Evolutionary conservation across 2,329 filamentous ascomycete genomes (phyloP).

Genomic region (Colletotrichum chrysophilum): DNA sequence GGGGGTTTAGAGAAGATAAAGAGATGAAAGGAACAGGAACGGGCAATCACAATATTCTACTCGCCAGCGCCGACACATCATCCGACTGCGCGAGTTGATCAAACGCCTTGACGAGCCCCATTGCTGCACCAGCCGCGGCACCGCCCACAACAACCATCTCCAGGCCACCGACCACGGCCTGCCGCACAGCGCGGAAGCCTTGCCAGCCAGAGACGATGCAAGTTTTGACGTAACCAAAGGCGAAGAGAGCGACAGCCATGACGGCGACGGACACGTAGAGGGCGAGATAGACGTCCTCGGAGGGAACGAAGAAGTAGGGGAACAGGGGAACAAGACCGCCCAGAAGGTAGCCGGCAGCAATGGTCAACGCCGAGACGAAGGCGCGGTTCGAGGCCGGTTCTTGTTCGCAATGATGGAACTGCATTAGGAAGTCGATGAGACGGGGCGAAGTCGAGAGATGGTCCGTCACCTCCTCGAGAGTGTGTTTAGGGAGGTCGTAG

Average conservation of each 20-base stretch:
- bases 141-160: constrained; percentile 46
- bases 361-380: constrained; percentile 65
- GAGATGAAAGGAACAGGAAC: neutral
- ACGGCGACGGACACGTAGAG: constrained; percentile 65
- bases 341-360: constrained; percentile 72
- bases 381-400: constrained; percentile 48
- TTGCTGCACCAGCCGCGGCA: constrained; percentile 40
- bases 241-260: constrained; percentile 64
- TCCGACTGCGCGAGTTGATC: constrained; percentile 17
- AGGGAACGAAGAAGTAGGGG: constrained; percentile 67
- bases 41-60: neutral
- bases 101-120: constrained; percentile 38
- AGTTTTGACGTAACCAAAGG: constrained; percentile 71
- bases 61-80: constrained; percentile 7
- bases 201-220: constrained; percentile 40
- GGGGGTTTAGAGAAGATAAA: neutral
- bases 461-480: constrained; percentile 19
- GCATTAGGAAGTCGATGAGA: constrained; percentile 65
- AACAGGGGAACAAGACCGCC: constrained; percentile 74
- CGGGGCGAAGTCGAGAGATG: constrained; percentile 33
- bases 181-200: constrained; percentile 18
- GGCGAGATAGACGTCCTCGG: constrained; percentile 43
- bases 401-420: constrained; percentile 58
- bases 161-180: constrained; percentile 33
- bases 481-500: constrained; percentile 49